These are phyloP conservation scores for Cryomyces minteri DNA, from an alignment of 495 filamentous ascomycete species.

Conservation along the genomic window DNA sequence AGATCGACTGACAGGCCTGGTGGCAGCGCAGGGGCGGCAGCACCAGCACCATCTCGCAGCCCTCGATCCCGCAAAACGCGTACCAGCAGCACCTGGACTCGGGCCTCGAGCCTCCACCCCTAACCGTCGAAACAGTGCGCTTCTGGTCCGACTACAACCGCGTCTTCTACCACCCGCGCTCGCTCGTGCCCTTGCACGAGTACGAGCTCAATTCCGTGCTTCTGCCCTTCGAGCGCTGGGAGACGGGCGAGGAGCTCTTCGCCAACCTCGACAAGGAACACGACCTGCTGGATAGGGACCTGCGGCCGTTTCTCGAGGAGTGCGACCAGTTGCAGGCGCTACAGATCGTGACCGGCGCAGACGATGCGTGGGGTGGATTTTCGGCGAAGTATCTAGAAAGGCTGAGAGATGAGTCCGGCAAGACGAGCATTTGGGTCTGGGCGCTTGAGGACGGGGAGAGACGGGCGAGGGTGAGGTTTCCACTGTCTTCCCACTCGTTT, in stretches of 20 bases:
- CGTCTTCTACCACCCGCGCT: constrained; percentile 80
- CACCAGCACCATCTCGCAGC: constrained; percentile 45
- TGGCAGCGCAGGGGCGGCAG: constrained; percentile 39
- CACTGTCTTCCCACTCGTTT: neutral
- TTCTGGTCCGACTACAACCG: constrained; percentile 95
- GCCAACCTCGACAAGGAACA: constrained; percentile 61
- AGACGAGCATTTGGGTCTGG: constrained; percentile 72
- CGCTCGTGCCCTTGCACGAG: constrained; percentile 73
- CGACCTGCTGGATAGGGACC: constrained; percentile 73
- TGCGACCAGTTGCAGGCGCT: constrained; percentile 83
- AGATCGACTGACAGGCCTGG: neutral
- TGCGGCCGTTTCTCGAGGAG: constrained; percentile 77
- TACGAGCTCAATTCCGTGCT: constrained; percentile 60
- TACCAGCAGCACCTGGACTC: constrained; percentile 66
- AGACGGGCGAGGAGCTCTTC: constrained; percentile 69
- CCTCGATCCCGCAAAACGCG: constrained; percentile 43
- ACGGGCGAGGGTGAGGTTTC: neutral
- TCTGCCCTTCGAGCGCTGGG: constrained; percentile 72
- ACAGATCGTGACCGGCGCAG: constrained; percentile 57
- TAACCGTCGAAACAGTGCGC: constrained; percentile 52
- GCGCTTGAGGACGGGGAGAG: constrained; percentile 35
- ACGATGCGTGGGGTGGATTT: constrained; percentile 94
- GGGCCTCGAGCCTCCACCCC: constrained; percentile 38
- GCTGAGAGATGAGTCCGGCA: constrained; percentile 79
- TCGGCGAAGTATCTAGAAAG: constrained; percentile 59